Evolutionary conservation across 2,329 filamentous ascomycete genomes (phyloP).

Genomic region (Pyrenochaeta sp.): DNA sequence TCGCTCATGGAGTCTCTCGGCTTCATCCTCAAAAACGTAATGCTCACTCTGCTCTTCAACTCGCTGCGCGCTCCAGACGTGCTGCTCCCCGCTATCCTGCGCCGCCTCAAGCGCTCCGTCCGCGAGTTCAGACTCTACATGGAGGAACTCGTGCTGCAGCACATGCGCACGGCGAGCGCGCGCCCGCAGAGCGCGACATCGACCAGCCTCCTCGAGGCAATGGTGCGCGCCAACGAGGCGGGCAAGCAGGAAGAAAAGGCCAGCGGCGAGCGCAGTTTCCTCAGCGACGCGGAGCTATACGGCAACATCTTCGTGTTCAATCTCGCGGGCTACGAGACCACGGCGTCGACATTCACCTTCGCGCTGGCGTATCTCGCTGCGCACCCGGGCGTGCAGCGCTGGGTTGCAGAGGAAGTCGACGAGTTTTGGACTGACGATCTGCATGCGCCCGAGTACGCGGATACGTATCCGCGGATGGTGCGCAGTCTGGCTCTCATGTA

Average conservation of each 20-base stretch:
- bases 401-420: constrained; percentile 53
- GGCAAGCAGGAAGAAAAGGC: constrained; percentile 15
- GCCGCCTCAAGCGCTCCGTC: constrained; percentile 16
- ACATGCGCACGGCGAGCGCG: constrained; percentile 18
- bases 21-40: constrained; percentile 22
- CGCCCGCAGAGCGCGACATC: constrained; percentile 3
- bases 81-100: constrained; percentile 15
- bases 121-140: constrained; percentile 23
- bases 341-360: constrained; percentile 55
- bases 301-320: constrained; percentile 60
- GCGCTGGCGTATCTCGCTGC: constrained; percentile 55
- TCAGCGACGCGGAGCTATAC: constrained; percentile 52
- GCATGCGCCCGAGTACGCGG: constrained; percentile 43
- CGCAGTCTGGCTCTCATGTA: constrained; percentile 41
- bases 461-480: not conserved
- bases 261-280: constrained; percentile 10
- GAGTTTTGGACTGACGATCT: constrained; percentile 12
- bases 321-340: constrained; percentile 61
- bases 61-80: constrained; percentile 19
- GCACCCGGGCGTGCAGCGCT: constrained; percentile 55
- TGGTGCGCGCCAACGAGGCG: constrained; percentile 23
- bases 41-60: constrained; percentile 20
- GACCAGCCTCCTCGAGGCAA: constrained; percentile 33
- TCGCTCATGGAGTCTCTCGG: constrained; percentile 22
- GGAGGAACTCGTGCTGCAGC: constrained; percentile 20